Evolutionary conservation across 1,139 yeast species (phyloP).

Genomic region (Kodamaea fungicola): DNA sequence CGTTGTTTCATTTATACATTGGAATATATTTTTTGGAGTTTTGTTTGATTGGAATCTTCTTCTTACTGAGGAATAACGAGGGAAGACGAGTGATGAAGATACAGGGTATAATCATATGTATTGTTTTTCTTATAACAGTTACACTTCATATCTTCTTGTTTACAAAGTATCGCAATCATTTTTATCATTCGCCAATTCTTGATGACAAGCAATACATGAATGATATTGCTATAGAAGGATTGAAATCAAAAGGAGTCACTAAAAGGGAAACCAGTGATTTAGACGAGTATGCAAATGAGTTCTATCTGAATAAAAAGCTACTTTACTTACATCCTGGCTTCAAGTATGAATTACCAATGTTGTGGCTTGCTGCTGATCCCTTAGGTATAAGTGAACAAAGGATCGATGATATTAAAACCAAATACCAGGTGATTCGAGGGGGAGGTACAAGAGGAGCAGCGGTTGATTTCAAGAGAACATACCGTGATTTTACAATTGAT

Average conservation of each 20-base stretch:
- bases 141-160: slow-evolving; percentile 33
- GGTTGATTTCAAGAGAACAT: slow-evolving; percentile 15
- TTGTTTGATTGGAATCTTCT: slow-evolving; percentile 71
- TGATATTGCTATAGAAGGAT: not conserved
- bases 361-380: slow-evolving; percentile 17
- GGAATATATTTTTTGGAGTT: slow-evolving; percentile 81
- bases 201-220: slow-evolving; percentile 7
- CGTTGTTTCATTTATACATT: slow-evolving; percentile 68
- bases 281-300: slow-evolving; percentile 6
- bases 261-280: not conserved
- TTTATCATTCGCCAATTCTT: slow-evolving; percentile 29
- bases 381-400: slow-evolving; percentile 13
- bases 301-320: slow-evolving; percentile 11
- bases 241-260: not conserved
- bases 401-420: slow-evolving; percentile 8
- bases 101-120: slow-evolving; percentile 47
- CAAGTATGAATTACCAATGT: slow-evolving; percentile 11
- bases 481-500: slow-evolving; percentile 14
- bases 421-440: slow-evolving; percentile 14
- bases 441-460: slow-evolving; percentile 30
- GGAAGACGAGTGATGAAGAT: slow-evolving; percentile 31
- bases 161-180: slow-evolving; percentile 25
- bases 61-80: slow-evolving; percentile 48
- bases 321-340: slow-evolving; percentile 15
- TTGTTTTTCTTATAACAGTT: slow-evolving; percentile 35